A percentile compares a stretch with the other conserved stretches of the same genome.
Evolutionary conservation across 1,284 basidiomycete species (phyloP).

Genomic region (Irpex sp.): DNA sequence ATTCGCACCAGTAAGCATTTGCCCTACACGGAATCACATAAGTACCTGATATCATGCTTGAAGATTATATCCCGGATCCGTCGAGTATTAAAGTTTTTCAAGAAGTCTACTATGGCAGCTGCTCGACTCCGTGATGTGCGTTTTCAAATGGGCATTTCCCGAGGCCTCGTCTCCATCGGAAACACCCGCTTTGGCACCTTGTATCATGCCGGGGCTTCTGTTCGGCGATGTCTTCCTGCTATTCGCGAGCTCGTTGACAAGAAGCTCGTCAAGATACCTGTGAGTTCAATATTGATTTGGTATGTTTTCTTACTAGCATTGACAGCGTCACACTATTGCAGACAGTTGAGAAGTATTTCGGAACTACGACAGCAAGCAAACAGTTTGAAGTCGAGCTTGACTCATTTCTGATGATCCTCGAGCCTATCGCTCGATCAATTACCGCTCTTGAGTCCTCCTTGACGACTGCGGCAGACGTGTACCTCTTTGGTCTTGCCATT

Average conservation of each 20-base stretch:
- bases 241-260: not conserved
- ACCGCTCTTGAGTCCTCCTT: conserved; percentile 5
- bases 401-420: not conserved
- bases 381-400: not conserved
- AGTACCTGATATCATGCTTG: too few species aligned
- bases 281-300: not conserved
- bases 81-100: conserved; percentile 19
- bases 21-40: not conserved
- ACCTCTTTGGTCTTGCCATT: conserved; percentile 5
- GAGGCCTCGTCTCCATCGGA: conserved; percentile 14
- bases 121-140: conserved; percentile 14
- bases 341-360: too few species aligned
- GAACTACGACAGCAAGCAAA: too few species aligned
- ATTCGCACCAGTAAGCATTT: not conserved
- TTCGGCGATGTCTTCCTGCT: not conserved
- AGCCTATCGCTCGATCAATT: not conserved
- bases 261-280: not conserved
- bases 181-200: conserved; percentile 6
- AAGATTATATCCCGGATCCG: conserved; percentile 16
- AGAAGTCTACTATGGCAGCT: conserved; percentile 19
- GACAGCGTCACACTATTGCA: not conserved
- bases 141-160: conserved; percentile 10
- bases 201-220: conserved; percentile 1
- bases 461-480: conserved; percentile 8
- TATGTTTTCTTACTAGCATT: not conserved